Evolutionary conservation across 2,329 filamentous ascomycete species (phyloP), one percentile per base, ranked within the genome.

Genomic region (Clonostachys rosea): DNA sequence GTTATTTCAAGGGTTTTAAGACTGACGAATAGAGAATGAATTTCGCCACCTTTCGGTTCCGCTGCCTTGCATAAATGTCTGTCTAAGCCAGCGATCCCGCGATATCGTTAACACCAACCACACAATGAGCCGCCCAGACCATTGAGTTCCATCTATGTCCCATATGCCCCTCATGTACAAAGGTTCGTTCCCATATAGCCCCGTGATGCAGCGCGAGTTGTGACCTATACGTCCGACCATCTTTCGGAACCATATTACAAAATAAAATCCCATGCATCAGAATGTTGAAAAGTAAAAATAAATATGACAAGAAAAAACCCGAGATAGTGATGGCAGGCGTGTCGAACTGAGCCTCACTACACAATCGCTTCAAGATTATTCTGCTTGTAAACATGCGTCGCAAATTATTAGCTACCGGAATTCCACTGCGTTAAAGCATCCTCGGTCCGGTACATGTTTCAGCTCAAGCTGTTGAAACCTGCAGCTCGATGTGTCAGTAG

Each of bases 401-500:
- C 24, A 30, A 30, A 30, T 30, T 30, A 30, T 30, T 30, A 30
- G 24, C 64, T 60, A 71, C 59, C 67, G 66, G 55, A 97, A 96
- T 69, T 99, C 94, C 69, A 95, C 81, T 51, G 90, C 87, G 58
- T 83, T 83, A 65, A 87, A 88, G 68, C 90, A 94, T 48, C 92
- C 91, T 59, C 75, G 79, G 65, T 96, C 87, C 49, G 88, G 81
- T 47, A 96, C 86, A 66, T 96, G 91, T 66, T 89, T 88, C 58
- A 99, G 74, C 61, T 96, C 89, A 56, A 97, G 75, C 66, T 96
- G 90, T 69, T 99, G 94, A 65, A 92, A 95, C 59, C 90, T 95
- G 54, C 24, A 33, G 10, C 36, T n/a, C 36, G 11, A n/a, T n/a
- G 3, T 18, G 30, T 51, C 42, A 44, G 30, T 35, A 40, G 36